Base-by-base conservation (phyloP, 169 alveolate genomes). In the Perkinsus olseni region DNA sequence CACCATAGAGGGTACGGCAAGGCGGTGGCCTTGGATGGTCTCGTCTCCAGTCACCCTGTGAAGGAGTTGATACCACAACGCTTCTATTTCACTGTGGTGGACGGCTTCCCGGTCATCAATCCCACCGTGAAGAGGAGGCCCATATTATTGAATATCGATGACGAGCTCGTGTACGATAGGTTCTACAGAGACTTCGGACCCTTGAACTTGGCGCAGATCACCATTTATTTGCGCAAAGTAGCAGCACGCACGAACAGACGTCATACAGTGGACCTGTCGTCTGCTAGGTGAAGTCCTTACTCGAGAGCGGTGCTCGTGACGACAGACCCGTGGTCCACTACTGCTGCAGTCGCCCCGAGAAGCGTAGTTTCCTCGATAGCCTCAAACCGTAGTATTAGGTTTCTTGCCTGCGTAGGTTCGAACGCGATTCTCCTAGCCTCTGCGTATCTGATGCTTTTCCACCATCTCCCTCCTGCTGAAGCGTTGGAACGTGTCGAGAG, bases 131-230 rank as follows among this genome's bases (percentile, higher is more conserved):
- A 24, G 82, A 62, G 82, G 34, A 62, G 31, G 82, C 82, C 82
- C 1, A 28, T 62, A 62, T 28, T 62, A 28, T 24, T 62, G 37
- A 62, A 28, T 24, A 62, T 62, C 0, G 82, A 62, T 62, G 17
- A 62, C 82, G 82, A 62, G 17, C 94, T 98, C 62, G 96, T 96
- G 36, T 98, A 98, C 93, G 98, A 98, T 93, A 98, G 99, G 28
- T 98, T 98, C 94, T 97, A 96, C 94, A 96, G 96, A 38, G 99
- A 98, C 93, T 98, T 98, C 92, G 99, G 99, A 0, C 99, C 99
- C 10, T 96, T 97, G 39, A 97, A 96, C 93, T 95, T 98, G 51
- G 97, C 98, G 38, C 82, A 62, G 82, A 62, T 62, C 82, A 62
- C 82, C 1, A 28, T 24, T 0, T 62, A 62, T 24, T 24, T 62